These are phyloP conservation scores for Aureobasidium sp. DNA, from an alignment of 2,329 filamentous ascomycete species.

Conservation along the genomic window DNA sequence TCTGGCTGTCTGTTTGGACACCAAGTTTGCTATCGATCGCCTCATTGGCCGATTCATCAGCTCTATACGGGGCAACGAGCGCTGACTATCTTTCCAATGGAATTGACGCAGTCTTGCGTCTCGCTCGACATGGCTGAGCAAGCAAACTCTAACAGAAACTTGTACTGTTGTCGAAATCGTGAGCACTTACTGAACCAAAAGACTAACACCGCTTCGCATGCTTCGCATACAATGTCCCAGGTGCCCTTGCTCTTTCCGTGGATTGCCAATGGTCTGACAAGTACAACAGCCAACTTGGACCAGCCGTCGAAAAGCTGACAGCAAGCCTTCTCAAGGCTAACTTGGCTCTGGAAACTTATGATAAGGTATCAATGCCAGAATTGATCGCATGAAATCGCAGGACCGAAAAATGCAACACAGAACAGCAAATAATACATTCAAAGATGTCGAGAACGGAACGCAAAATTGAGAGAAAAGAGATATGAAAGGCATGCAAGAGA, in stretches of 20 bases:
- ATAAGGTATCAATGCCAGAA: background rate
- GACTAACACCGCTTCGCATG: background rate
- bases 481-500: constrained; percentile 4
- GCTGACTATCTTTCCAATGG: background rate
- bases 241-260: background rate
- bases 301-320: background rate
- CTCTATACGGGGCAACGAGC: background rate
- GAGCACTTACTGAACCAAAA: constrained; percentile 2
- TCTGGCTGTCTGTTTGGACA: background rate
- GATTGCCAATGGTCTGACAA: background rate
- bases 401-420: no score
- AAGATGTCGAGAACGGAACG: background rate
- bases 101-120: background rate
- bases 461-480: background rate
- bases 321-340: background rate
- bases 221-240: background rate
- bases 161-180: background rate
- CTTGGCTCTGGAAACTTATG: background rate
- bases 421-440: background rate
- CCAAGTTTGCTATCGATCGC: background rate
- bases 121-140: background rate
- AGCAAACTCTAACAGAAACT: background rate
- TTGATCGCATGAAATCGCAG: background rate
- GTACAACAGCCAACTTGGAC: background rate
- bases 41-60: background rate